Percentiles rank a stretch among this genome's conserved stretches.
Evolutionary conservation across 345 rosid species (phyloP).

Genomic region (Citrus unshiu): DNA sequence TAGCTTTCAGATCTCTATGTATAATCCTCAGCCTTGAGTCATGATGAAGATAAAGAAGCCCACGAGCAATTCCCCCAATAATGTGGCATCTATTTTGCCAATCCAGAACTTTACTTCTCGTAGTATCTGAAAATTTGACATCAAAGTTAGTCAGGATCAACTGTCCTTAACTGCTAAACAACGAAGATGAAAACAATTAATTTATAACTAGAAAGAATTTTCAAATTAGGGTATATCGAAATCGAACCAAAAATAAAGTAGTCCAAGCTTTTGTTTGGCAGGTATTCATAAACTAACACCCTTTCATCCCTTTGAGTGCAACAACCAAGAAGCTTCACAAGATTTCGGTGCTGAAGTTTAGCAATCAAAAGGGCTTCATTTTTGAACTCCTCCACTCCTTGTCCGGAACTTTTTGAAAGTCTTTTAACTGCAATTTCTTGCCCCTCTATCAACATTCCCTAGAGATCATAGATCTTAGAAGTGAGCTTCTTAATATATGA

Average conservation of each 20-base stretch:
- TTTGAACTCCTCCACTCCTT: conserved; percentile 24
- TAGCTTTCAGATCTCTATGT: conserved; percentile 37
- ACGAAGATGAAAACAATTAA: background rate
- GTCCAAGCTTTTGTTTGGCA: no score
- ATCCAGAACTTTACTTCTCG: conserved; percentile 6
- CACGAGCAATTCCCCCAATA: conserved; percentile 22
- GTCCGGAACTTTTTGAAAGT: conserved; percentile 33
- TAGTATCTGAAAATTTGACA: conserved; percentile 14
- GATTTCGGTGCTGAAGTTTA: no score
- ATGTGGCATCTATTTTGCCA: conserved; percentile 11
- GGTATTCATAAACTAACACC: no score
- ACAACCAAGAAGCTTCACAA: no score
- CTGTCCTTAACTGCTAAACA: background rate
- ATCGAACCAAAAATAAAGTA: conserved; percentile 36
- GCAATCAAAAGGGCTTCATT: no score
- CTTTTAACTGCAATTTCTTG: conserved; percentile 41
- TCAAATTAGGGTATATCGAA: background rate
- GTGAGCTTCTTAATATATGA: background rate
- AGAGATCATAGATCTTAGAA: background rate
- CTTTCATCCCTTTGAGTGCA: no score
- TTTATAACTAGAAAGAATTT: background rate
- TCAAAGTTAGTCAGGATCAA: background rate
- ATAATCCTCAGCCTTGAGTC: conserved; percentile 26
- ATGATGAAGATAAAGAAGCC: conserved; percentile 32
- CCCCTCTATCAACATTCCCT: conserved; percentile 31